Evolutionary conservation across 345 rosid species (phyloP).

Genomic region (Aquilaria sinensis): DNA sequence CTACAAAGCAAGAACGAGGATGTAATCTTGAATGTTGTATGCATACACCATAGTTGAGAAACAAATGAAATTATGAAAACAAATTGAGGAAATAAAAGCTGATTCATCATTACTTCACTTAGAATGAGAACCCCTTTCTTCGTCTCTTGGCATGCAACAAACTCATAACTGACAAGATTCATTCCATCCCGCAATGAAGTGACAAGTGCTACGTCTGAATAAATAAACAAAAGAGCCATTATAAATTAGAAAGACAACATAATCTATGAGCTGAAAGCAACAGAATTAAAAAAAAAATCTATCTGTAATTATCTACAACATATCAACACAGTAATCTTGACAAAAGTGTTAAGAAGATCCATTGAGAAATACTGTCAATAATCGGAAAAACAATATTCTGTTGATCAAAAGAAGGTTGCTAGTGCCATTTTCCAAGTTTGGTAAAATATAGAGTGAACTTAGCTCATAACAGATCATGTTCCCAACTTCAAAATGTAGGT

Average conservation of each 20-base stretch:
- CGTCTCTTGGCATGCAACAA: slow-evolving; percentile 96
- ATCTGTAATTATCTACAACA: neutral
- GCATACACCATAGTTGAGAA: neutral
- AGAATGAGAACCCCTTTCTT: slow-evolving; percentile 99
- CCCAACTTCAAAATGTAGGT: too few relatives aligned
- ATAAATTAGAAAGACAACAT: neutral
- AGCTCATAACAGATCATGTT: too few relatives aligned
- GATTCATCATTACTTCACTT: slow-evolving; percentile 69
- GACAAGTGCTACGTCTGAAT: slow-evolving; percentile 91
- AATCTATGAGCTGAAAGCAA: neutral
- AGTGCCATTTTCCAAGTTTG: too few relatives aligned
- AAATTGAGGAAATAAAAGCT: neutral
- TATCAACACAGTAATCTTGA: too few relatives aligned
- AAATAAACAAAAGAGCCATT: slow-evolving; percentile 9
- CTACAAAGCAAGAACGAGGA: slow-evolving; percentile 28
- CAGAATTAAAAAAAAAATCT: slow-evolving; percentile 2
- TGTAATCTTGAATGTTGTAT: neutral
- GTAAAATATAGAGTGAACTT: too few relatives aligned
- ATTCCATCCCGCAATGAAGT: slow-evolving; percentile 98
- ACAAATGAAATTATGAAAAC: neutral
- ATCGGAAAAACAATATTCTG: too few relatives aligned
- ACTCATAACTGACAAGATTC: slow-evolving; percentile 99
- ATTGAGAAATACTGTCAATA: too few relatives aligned
- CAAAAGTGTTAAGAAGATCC: too few relatives aligned
- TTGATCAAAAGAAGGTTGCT: too few relatives aligned